Conservation (phyloP, 1,284 basidiomycete species). For the Cystobasidium slooffiae region DNA sequence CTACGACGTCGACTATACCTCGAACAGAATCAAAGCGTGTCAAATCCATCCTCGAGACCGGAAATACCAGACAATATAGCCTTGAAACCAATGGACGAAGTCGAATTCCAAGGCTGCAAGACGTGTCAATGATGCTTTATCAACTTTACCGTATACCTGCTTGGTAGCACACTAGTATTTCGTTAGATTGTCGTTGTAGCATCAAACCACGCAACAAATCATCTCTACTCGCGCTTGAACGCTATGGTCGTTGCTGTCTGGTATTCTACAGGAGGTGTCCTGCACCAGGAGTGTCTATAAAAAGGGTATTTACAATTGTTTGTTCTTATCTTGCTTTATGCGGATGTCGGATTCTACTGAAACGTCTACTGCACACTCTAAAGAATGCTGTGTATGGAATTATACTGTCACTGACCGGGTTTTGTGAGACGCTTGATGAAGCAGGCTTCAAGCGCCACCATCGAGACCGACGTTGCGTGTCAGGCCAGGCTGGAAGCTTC, state of each 20-base stretch:
- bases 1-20: constrained; percentile 49
- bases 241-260: neutral
- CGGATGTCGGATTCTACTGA: too few species aligned
- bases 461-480: constrained; percentile 7
- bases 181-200: constrained; percentile 5
- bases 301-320: neutral
- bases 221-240: neutral
- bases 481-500: constrained; percentile 21
- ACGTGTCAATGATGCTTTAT: constrained; percentile 32
- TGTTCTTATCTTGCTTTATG: too few species aligned
- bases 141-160: neutral
- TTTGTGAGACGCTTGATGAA: too few species aligned
- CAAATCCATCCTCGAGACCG: constrained; percentile 19
- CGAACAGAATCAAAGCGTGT: constrained; percentile 48
- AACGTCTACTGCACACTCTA: too few species aligned
- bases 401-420: too few species aligned
- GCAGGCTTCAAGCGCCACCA: neutral
- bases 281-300: constrained; percentile 14
- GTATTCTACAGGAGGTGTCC: constrained; percentile 13
- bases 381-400: too few species aligned
- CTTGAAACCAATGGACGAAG: constrained; percentile 40
- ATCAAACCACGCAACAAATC: neutral
- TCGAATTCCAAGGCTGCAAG: constrained; percentile 45
- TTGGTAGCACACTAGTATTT: neutral
- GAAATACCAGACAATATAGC: constrained; percentile 8